phyloP scores from a whole-genome alignment of 208 protist species.

The Kentomonas sorsogonicus region DNA sequence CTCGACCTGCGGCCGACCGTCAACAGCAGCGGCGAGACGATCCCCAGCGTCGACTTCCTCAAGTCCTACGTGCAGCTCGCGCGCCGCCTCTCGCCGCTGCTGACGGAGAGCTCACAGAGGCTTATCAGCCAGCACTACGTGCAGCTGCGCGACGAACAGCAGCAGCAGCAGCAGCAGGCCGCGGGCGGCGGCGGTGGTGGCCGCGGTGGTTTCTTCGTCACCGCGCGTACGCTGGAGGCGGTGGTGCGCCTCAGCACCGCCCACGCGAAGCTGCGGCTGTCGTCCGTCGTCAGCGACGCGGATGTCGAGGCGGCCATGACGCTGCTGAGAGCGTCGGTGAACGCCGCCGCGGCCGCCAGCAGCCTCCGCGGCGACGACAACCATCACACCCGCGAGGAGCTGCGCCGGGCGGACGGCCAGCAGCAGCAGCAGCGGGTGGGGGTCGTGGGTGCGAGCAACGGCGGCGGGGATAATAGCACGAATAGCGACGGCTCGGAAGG shows the following conservation, averaged over 20 bases:
- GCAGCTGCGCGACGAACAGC: constrained; percentile 84
- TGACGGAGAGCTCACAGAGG: constrained; percentile 84
- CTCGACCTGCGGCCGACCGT: constrained; percentile 71
- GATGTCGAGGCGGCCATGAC: constrained; percentile 88
- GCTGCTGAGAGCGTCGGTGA: constrained; percentile 72
- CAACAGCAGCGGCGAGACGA: constrained; percentile 76
- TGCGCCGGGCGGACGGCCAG: background rate
- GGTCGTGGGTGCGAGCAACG: too few relatives aligned
- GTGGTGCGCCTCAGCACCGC: constrained; percentile 95
- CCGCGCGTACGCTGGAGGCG: constrained; percentile 96
- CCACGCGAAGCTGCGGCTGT: constrained; percentile 93
- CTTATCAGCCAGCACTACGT: constrained; percentile 87
- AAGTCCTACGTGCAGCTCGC: constrained; percentile 95
- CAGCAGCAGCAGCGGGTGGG: background rate
- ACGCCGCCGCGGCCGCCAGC: constrained; percentile 68
- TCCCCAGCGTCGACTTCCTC: constrained; percentile 95
- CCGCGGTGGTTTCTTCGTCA: constrained; percentile 88
- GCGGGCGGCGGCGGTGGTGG: too few relatives aligned
- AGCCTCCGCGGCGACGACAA: constrained; percentile 72
- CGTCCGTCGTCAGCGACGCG: constrained; percentile 58
- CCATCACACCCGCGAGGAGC: constrained; percentile 28
- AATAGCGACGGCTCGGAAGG: background rate
- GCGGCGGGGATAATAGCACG: too few relatives aligned
- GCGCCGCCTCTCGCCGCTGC: constrained; percentile 69
- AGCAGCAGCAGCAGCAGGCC: too few relatives aligned